Base-by-base conservation (phyloP, 1,284 basidiomycete genomes). In the Cryptococcus jaspeensis region DNA sequence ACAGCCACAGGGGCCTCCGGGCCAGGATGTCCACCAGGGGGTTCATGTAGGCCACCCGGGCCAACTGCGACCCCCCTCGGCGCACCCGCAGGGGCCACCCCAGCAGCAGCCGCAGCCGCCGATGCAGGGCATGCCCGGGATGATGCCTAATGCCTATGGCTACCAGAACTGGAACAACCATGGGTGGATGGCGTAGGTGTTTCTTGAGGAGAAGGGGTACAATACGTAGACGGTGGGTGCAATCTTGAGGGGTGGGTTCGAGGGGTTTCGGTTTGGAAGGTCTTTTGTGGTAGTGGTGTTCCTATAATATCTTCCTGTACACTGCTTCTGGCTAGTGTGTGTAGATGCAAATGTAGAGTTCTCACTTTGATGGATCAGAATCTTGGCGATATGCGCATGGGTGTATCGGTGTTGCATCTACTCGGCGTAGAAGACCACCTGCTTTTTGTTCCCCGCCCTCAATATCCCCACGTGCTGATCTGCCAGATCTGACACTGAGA, bases 361-460 rank as follows among this genome's bases (percentile, higher is more conserved):
- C 42, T 35, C 25, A 46, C 16, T 12, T 25, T 25, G 18, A 46
- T n/a, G 5, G 16, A n/a, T n/a, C n/a, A n/a, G n/a, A n/a, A n/a
- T n/a, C n/a, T n/a, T 32, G 9, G 9, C 5, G 28, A 32, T 32
- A 4, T 9, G 9, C 28, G 9, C 28, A 32, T 32, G 28, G n/a
- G 4, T 32, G 28, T 32, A 32, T 9, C 28, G 28, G 28, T 9
- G 28, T 32, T 32, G 28, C 39, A n/a, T 28, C 28, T 58, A 61
- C 2, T 76, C 73, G 18, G 78, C 38, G 47, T 71, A 83, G 5
- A 92, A 71, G 46, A 92, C 81, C n/a, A 85, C 74, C 56, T 87
- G 80, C 51, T 86, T 87, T 60, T 87, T 84, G 74, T 87, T 90
- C 5, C 92, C 92, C 35, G 85, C 83, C 48, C 88, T 82, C 22